A percentile compares a stretch with the other conserved stretches of the same genome.
Evolutionary conservation across 2,329 filamentous ascomycete species (phyloP).

Genomic region (Exophiala lecanii-corni): DNA sequence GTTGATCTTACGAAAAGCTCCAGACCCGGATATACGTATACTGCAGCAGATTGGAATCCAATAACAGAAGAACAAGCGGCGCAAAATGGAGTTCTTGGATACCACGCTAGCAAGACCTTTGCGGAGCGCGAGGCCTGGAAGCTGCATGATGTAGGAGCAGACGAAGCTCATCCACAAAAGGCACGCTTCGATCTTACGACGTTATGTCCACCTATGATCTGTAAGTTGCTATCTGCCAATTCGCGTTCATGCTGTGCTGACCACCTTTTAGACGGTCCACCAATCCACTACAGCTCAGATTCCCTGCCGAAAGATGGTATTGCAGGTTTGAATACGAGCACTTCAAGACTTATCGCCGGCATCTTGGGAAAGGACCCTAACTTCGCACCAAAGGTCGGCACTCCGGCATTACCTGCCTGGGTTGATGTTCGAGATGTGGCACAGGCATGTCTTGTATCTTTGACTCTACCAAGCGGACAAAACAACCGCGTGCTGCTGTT

Average conservation of each 20-base stretch:
- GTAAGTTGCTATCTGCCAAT: neutral
- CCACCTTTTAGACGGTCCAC: constrained; percentile 33
- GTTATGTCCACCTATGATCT: constrained; percentile 43
- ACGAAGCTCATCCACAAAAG: constrained; percentile 12
- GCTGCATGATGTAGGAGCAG: constrained; percentile 19
- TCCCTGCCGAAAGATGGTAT: constrained; percentile 1
- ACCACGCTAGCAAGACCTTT: constrained; percentile 47
- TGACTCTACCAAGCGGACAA: neutral
- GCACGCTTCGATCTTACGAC: constrained; percentile 25
- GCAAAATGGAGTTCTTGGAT: constrained; percentile 33
- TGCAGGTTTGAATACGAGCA: constrained; percentile 2
- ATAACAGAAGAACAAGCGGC: constrained; percentile 37
- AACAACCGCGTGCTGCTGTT: neutral
- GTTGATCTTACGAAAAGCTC: constrained; percentile 40
- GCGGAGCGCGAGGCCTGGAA: constrained; percentile 17
- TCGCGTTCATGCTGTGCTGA: neutral
- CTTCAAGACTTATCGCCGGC: neutral
- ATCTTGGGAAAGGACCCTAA: constrained; percentile 1
- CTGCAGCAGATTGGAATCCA: constrained; percentile 39
- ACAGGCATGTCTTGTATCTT: neutral
- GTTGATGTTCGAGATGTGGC: constrained; percentile 13
- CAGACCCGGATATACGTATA: constrained; percentile 26
- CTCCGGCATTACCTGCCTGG: constrained; percentile 5
- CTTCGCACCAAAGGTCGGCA: neutral
- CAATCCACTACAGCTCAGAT: constrained; percentile 22